Conservation (phyloP, 305 asterid genomes). For the Fraxinus sp. region DNA sequence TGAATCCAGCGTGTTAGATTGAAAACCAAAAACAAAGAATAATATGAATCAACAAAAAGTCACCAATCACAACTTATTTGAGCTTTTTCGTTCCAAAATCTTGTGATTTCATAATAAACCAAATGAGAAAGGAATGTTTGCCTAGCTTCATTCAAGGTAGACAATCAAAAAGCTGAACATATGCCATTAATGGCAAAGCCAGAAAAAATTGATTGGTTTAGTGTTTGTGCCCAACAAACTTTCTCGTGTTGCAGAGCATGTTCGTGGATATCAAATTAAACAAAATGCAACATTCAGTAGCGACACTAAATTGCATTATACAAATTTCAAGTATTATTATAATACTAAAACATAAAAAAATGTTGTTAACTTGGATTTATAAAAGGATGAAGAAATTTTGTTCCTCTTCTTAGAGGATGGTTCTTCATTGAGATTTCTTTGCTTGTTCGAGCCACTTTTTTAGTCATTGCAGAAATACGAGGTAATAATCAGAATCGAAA, state of each 20-base stretch:
- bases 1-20: not conserved
- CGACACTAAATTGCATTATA: conserved; percentile 71
- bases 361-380: no score
- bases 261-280: conserved; percentile 88
- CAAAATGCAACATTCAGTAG: conserved; percentile 87
- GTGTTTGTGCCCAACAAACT: conserved; percentile 3
- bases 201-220: not conserved
- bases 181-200: not conserved
- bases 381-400: no score
- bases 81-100: not conserved
- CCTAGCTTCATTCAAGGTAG: not conserved
- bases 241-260: conserved; percentile 67
- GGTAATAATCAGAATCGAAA: no score
- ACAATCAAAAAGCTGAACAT: not conserved
- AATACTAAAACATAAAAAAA: no score
- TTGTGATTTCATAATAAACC: not conserved
- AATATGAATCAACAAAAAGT: not conserved
- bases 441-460: no score
- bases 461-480: no score
- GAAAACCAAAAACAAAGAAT: not conserved
- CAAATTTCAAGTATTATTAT: no score
- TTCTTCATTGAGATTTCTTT: no score
- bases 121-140: not conserved
- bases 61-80: not conserved
- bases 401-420: no score